Conservation (phyloP, 2,329 filamentous ascomycete species). For the Arthrinium phaeospermum region DNA sequence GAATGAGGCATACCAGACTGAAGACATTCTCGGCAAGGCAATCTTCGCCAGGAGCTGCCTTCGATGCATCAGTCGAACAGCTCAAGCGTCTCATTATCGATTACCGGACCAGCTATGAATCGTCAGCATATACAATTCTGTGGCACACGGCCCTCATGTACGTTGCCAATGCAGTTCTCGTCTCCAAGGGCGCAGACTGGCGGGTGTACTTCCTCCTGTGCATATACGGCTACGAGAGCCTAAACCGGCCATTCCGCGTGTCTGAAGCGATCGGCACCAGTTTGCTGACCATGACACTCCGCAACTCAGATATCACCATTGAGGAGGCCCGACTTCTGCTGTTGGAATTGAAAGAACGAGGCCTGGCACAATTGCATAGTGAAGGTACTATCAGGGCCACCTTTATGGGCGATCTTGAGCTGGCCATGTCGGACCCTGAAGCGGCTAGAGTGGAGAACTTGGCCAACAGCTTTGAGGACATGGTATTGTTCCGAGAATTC, state of each 20-base stretch:
- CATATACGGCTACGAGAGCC: constrained; percentile 44
- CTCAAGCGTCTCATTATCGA: constrained; percentile 45
- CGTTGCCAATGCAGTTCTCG: constrained; percentile 43
- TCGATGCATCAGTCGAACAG: constrained; percentile 42
- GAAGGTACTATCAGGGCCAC: constrained; percentile 39
- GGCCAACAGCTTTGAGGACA: constrained; percentile 40
- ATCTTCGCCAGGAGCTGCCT: constrained; percentile 39
- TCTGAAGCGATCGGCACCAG: constrained; percentile 41
- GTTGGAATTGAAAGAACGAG: constrained; percentile 35
- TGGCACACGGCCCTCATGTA: constrained; percentile 49
- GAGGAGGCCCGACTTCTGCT: constrained; percentile 39
- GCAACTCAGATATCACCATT: constrained; percentile 37
- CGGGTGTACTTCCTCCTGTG: constrained; percentile 45
- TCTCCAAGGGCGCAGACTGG: constrained; percentile 35
- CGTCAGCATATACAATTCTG: constrained; percentile 43
- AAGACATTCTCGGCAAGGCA: constrained; percentile 39
- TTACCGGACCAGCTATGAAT: constrained; percentile 41
- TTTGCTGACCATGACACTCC: constrained; percentile 44
- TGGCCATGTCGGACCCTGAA: constrained; percentile 42
- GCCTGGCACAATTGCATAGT: constrained; percentile 27
- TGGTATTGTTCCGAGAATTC: constrained; percentile 42
- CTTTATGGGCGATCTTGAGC: constrained; percentile 44
- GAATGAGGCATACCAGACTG: constrained; percentile 24
- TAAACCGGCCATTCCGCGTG: constrained; percentile 43
- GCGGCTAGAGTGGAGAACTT: constrained; percentile 42